These are phyloP conservation scores for Lactifluus volemus DNA, from an alignment of 768 basidiomycete species.

Conservation along the genomic window DNA sequence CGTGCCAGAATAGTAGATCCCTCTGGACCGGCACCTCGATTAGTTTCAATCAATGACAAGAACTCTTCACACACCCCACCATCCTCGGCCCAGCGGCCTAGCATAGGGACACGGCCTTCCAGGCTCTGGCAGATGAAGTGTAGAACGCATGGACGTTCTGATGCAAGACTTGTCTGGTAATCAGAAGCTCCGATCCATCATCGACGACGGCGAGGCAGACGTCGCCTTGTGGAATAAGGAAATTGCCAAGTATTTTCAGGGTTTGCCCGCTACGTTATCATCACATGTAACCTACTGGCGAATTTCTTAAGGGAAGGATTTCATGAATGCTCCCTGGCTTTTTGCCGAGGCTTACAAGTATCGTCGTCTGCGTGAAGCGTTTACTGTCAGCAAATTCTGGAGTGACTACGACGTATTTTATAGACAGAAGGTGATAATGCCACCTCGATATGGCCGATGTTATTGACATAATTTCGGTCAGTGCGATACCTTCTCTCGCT, in stretches of 20 bases:
- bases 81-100: too few species aligned
- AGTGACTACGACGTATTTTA: slow-evolving; percentile 91
- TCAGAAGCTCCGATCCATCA: slow-evolving; percentile 74
- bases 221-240: slow-evolving; percentile 97
- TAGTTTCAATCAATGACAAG: too few species aligned
- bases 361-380: slow-evolving; percentile 86
- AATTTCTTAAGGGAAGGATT: slow-evolving; percentile 56
- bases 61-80: too few species aligned
- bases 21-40: too few species aligned
- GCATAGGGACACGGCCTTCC: too few species aligned
- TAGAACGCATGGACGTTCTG: slow-evolving; percentile 83
- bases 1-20: too few species aligned
- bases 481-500: slow-evolving; percentile 96
- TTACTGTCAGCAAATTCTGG: slow-evolving; percentile 88
- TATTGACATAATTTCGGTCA: slow-evolving; percentile 22
- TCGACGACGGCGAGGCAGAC: slow-evolving; percentile 88
- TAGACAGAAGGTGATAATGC: slow-evolving; percentile 64
- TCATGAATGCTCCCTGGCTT: slow-evolving; percentile 95
- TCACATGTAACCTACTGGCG: not conserved
- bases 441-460: not conserved
- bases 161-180: slow-evolving; percentile 84
- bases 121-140: too few species aligned
- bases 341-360: slow-evolving; percentile 96
- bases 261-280: slow-evolving; percentile 29
- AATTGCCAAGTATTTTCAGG: slow-evolving; percentile 90